A percentile compares a stretch with the other conserved stretches of the same genome.
Evolutionary conservation across 2,329 filamentous ascomycete species (phyloP).

Genomic region (Botrytis tulipae): DNA sequence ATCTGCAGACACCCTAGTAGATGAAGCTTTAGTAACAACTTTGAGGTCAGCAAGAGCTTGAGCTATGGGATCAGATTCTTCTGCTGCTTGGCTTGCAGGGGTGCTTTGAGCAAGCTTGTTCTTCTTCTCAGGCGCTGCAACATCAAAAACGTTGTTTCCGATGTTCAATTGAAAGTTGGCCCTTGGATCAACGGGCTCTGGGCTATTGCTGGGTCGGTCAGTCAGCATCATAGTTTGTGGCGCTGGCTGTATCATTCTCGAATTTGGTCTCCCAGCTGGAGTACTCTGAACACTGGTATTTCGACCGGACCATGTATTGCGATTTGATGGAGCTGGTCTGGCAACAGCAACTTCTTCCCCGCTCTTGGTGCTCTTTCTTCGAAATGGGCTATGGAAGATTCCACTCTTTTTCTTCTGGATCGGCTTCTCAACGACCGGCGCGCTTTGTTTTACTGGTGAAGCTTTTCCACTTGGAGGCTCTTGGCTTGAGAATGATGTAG

Average conservation of each 20-base stretch:
- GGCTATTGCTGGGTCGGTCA: constrained; percentile 59
- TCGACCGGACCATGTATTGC: constrained; percentile 57
- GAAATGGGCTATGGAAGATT: constrained; percentile 93
- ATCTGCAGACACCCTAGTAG: constrained; percentile 87
- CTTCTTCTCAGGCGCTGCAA: constrained; percentile 72
- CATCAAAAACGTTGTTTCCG: constrained; percentile 93
- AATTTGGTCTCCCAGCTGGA: constrained; percentile 42
- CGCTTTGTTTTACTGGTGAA: constrained; percentile 67
- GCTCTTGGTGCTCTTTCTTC: constrained; percentile 81
- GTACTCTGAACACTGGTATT: constrained; percentile 31
- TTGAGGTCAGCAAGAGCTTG: constrained; percentile 90
- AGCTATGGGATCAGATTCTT: constrained; percentile 84
- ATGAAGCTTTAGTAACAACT: constrained; percentile 77
- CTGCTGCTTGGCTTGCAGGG: constrained; percentile 45
- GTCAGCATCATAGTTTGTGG: constrained; percentile 35
- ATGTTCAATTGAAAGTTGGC: constrained; percentile 92
- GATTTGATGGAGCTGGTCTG: constrained; percentile 42
- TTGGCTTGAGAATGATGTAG: constrained; percentile 83
- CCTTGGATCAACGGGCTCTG: constrained; percentile 85
- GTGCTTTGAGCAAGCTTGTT: constrained; percentile 43
- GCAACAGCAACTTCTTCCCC: constrained; percentile 55
- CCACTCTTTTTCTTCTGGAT: constrained; percentile 70
- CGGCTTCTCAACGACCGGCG: constrained; percentile 56
- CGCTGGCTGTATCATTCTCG: constrained; percentile 34
- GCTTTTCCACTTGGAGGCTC: constrained; percentile 72